A percentile compares a stretch with the other conserved stretches of the same genome.
Conservation (phyloP, 371 early-diverging fungal species). For the Batrachochytrium dendrobatidis region DNA sequence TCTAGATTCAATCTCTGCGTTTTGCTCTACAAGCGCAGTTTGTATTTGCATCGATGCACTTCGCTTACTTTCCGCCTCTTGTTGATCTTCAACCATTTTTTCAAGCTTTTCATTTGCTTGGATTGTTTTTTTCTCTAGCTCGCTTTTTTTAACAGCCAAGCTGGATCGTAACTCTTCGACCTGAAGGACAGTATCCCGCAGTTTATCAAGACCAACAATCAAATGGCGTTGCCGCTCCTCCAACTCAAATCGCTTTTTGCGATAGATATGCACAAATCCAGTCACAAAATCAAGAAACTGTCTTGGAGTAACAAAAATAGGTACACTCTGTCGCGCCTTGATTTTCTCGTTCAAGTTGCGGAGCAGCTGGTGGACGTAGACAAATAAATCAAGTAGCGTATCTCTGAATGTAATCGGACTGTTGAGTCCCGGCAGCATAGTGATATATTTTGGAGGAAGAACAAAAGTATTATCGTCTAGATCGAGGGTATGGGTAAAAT, state of each 20-base stretch:
- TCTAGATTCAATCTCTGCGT: constrained; percentile 74
- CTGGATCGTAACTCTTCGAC: constrained; percentile 89
- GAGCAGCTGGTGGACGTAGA: constrained; percentile 84
- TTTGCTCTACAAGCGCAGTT: constrained; percentile 67
- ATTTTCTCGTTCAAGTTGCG: constrained; percentile 79
- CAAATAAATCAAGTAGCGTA: constrained; percentile 83
- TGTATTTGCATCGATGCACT: constrained; percentile 74
- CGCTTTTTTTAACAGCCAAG: constrained; percentile 79
- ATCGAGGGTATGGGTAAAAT: constrained; percentile 87
- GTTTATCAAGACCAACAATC: constrained; percentile 93
- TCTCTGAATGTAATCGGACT: constrained; percentile 77
- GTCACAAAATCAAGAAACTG: constrained; percentile 96
- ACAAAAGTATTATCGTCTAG: constrained; percentile 67
- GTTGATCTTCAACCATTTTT: constrained; percentile 93
- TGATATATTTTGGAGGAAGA: constrained; percentile 30
- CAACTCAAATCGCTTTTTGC: constrained; percentile 87
- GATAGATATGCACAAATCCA: constrained; percentile 84
- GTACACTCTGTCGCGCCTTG: constrained; percentile 70
- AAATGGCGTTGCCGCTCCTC: constrained; percentile 98
- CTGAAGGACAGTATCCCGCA: constrained; percentile 91
- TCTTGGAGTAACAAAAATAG: constrained; percentile 89
- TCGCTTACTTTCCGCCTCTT: constrained; percentile 91
- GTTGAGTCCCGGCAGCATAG: neutral
- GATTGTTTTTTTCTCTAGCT: constrained; percentile 79
- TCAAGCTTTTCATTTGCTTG: constrained; percentile 94